Evolutionary conservation across 2,329 filamentous ascomycete genomes (phyloP), one percentile per base, ranked within the genome.

Genomic region (Apiospora saccharicola): DNA sequence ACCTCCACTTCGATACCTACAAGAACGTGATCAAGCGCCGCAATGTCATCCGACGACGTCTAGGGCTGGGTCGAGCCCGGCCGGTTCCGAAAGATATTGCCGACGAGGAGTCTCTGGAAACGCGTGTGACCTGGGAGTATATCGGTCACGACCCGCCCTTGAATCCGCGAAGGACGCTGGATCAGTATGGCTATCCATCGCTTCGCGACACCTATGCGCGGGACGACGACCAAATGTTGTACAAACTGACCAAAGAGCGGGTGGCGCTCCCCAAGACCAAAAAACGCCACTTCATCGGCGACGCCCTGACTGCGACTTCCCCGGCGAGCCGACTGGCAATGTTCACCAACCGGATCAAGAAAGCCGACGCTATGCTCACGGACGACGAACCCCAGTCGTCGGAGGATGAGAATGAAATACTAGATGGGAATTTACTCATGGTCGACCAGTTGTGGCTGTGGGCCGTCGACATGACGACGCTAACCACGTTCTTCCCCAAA

Each of bases 221-320:
- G 24, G 90, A 92, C 57, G 89, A 90, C 61, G 90, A 92, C 57
- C 90, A 92, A 78, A 91, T 92, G 88, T 80, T 92, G 8, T 92
- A 91, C 79, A 92, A 92, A 75, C 81, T 91, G 1, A 90, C 89
- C 1, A 90, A 89, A 75, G 82, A 87, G 71, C 80, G 85, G 2
- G 72, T 75, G 1, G 76, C 76, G 49, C 10, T 64, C 1, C 8
- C 57, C 57, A 64, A 24, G 19, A 64, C 22, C 10, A 64, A 41
- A 12, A 78, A 70, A 47, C 73, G 68, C 73, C 81, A 75, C 73
- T 82, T 78, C 73, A 77, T 76, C 34, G 67, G 67, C 2, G 30
- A 68, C 13, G 67, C 41, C 1, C 24, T 46, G 13, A 68, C 41
- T 1, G 43, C 67, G 14, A 47, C 41, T 46, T 68, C 67, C 13